Percentiles rank a stretch among this genome's conserved stretches.
Conservation (phyloP, 2,329 filamentous ascomycete species). For the Venturia oleaginea region DNA sequence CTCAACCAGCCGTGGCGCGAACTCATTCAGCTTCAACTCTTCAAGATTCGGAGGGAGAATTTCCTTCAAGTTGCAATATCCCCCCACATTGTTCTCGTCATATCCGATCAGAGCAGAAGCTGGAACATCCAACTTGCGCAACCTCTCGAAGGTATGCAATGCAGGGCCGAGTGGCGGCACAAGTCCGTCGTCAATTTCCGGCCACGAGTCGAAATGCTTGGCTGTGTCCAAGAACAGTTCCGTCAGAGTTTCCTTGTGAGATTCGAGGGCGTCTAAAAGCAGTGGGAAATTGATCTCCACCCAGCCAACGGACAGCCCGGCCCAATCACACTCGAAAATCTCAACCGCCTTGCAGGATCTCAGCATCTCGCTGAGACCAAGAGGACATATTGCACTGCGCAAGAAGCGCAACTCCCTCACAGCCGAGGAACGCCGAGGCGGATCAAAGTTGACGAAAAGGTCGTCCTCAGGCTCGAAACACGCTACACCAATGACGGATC, state of each 20-base stretch:
- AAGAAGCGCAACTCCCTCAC: slow-evolving; percentile 10
- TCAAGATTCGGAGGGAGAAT: slow-evolving; percentile 10
- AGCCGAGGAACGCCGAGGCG: slow-evolving; percentile 5
- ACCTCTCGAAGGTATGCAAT: slow-evolving; percentile 2
- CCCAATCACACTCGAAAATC: slow-evolving; percentile 13
- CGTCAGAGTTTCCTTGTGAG: slow-evolving; percentile 8
- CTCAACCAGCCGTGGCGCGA: slow-evolving; percentile 9
- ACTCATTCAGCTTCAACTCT: slow-evolving; percentile 13
- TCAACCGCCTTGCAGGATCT: slow-evolving; percentile 9
- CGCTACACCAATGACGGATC: neutral
- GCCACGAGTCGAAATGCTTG: slow-evolving; percentile 14
- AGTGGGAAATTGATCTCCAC: slow-evolving; percentile 14
- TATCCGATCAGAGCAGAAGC: slow-evolving; percentile 13
- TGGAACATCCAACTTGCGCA: slow-evolving; percentile 12
- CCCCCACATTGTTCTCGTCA: slow-evolving; percentile 11
- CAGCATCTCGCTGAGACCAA: slow-evolving; percentile 6
- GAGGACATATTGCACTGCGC: slow-evolving; percentile 11
- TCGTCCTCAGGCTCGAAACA: slow-evolving; percentile 15
- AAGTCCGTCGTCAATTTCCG: slow-evolving; percentile 13
- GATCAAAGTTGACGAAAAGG: slow-evolving; percentile 12
- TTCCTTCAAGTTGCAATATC: neutral
- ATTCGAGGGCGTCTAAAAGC: neutral
- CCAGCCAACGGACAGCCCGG: slow-evolving; percentile 13
- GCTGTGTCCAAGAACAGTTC: slow-evolving; percentile 8
- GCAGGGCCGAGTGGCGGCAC: slow-evolving; percentile 10